Evolutionary conservation across 2,329 filamentous ascomycete species (phyloP), one percentile per base, ranked within the genome.

Genomic region (Aspergillus aculeatus): DNA sequence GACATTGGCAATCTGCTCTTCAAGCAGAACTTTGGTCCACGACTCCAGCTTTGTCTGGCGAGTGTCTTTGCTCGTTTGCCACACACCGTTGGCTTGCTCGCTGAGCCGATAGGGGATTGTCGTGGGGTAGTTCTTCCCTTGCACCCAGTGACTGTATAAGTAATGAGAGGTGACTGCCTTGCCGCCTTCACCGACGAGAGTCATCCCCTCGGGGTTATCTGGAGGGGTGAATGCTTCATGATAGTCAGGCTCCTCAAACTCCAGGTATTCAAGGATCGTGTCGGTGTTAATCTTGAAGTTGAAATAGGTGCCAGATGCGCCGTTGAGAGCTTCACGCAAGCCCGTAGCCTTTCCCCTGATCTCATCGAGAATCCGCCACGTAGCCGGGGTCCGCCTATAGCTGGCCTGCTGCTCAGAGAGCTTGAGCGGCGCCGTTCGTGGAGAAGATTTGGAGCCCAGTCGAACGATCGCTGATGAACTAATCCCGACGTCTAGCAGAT

Each of bases 401-500:
- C 12, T 38, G 21, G 38, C 9, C 31, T 61, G 62, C 54, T 83
- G 80, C 23, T 78, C 74, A 0, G 69, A 77, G 1, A 89, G 69
- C 2, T 70, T 77, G 0, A 90, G 72, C 0, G 64, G 53, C 2
- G 76, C 74, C 0, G 86, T 90, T 4, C 72, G 70, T 0, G 67
- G 26, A 0, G 81, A 85, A 0, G 68, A 83, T 61, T 89, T 89
- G 0, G 81, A 82, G 0, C 89, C 89, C 0, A 92, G 77, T 0
- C 89, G 82, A 0, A 89, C 82, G 57, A 91, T 88, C 0, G 66
- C 41, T 0, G 68, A 50, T 0, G 63, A 1, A 0, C 78, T 65
- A 6, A 91, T 84, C 0, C 86, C 86, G 32, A 86, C 82, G 1
- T 85, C 76, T 3, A 86, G 73, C 0, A 91, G 70, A 47, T 91